Base-by-base conservation (phyloP, 805 yeast species). In the Groenewaldozyma salmanticensis region DNA sequence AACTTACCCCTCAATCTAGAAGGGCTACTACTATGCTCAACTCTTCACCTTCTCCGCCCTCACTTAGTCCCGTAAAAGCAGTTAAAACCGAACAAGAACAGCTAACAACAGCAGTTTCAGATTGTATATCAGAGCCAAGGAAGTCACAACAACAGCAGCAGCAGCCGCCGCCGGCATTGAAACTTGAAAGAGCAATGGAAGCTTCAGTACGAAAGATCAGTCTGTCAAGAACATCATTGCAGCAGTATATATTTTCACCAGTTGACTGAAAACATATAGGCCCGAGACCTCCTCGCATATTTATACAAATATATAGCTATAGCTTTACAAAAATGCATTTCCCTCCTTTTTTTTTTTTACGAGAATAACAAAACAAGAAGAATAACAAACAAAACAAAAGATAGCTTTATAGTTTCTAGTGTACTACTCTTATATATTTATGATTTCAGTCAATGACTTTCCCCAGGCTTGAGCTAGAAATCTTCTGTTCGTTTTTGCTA, bases 401-500 rank as follows among this genome's bases (percentile, higher is more conserved):
- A n/a, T n/a, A n/a, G n/a, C n/a, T n/a, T n/a, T n/a, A n/a, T n/a
- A n/a, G n/a, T n/a, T n/a, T n/a, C n/a, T n/a, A n/a, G n/a, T n/a
- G n/a, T n/a, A n/a, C n/a, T n/a, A n/a, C n/a, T n/a, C n/a, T n/a
- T n/a, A n/a, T n/a, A n/a, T n/a, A n/a, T n/a, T n/a, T n/a, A n/a
- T n/a, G n/a, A n/a, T 35, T 7, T 20, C 24, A 38, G 34, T 20
- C 16, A 39, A 57, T 29, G 18, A 57, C 61, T 13, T 54, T 47
- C 5, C 63, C 63, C 16, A 58, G 49, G 15, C 41, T 48, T 15
- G 29, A 16, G 7, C 43, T 33, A 22, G 54, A 45, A 18, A 54
- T 49, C 37, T 48, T 43, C 43, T 61, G 60, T 35, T 56, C 49
- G 20, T 50, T 37, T 33, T 49, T 46, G 37, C 49, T 56, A 9